phyloP scores from a whole-genome alignment of 2,329 filamentous ascomycete species.

The Alternaria solani region DNA sequence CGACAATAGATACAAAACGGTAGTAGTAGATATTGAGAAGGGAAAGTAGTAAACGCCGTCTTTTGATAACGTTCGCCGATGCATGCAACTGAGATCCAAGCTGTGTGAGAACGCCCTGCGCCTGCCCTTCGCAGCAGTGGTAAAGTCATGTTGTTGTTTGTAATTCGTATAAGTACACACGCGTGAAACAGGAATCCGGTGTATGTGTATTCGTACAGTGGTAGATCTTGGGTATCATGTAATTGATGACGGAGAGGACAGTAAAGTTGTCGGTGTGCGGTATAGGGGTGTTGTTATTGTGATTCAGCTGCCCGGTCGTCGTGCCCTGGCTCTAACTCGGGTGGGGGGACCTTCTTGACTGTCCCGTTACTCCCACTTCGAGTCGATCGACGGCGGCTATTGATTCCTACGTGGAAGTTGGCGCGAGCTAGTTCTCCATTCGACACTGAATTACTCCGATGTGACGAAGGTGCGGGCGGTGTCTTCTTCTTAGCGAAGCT shows the following conservation, averaged over 20 bases:
- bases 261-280: slow-evolving; percentile 20
- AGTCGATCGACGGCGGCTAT: slow-evolving; percentile 50
- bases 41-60: slow-evolving; percentile 14
- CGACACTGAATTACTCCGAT: slow-evolving; percentile 50
- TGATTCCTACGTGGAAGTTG: slow-evolving; percentile 35
- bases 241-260: slow-evolving; percentile 22
- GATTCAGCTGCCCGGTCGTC: slow-evolving; percentile 13
- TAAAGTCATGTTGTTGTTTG: slow-evolving; percentile 14
- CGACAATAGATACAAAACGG: slow-evolving; percentile 7
- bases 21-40: neutral
- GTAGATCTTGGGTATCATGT: slow-evolving; percentile 23
- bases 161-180: slow-evolving; percentile 27
- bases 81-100: slow-evolving; percentile 19
- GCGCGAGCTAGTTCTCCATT: slow-evolving; percentile 48
- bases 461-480: slow-evolving; percentile 26
- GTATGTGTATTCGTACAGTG: slow-evolving; percentile 30
- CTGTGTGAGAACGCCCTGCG: slow-evolving; percentile 21
- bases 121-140: slow-evolving; percentile 7
- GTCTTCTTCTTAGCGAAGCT: slow-evolving; percentile 49
- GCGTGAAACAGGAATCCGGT: slow-evolving; percentile 19
- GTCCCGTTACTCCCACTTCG: slow-evolving; percentile 61
- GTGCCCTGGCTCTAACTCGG: slow-evolving; percentile 24
- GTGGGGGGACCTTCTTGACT: slow-evolving; percentile 57
- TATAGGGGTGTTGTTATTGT: slow-evolving; percentile 14
- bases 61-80: slow-evolving; percentile 20